Evolutionary conservation across 2,329 filamentous ascomycete species (phyloP), one percentile per base, ranked within the genome.

Genomic region (Colletotrichum sp.): DNA sequence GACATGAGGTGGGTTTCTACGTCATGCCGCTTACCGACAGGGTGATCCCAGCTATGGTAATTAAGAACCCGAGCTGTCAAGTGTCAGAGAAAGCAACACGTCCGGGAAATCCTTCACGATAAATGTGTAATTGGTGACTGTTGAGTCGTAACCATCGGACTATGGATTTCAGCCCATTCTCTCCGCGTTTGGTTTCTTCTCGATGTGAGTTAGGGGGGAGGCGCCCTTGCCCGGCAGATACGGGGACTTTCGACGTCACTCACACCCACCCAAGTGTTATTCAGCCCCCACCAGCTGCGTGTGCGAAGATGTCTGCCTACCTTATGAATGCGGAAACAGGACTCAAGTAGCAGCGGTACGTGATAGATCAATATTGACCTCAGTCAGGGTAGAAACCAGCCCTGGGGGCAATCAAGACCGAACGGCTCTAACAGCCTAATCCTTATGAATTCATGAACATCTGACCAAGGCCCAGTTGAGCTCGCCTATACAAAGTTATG

Each of bases 121-220:
- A 58, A 2, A 8, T 21, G 0, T 21, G n/a, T 21, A 21, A 18
- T 18, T 1, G 13, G 2, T 10, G 21, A 58, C 52, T 56, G 13
- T 18, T 24, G 21, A 21, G 2, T 52, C 2, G n/a, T 3, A n/a
- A 2, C 3, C 9, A n/a, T 4, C 7, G 9, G 0, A 48, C 9
- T 12, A 3, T n/a, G 5, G 5, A 12, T 9, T n/a, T 43, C 0
- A 18, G 1, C 3, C 3, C 8, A 10, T 18, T 48, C 38, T 48
- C 18, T 48, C 18, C 9, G 38, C 38, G 5, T 13, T 21, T 52
- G 43, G 10, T 52, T n/a, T 21, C 43, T 52, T 10, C 10, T 52
- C 6, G n/a, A 52, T 3, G 43, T 13, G 43, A 43, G 38, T n/a
- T 43, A 10, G 9, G 8, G 8, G 5, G 8, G 18, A 48, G 18